Conservation (phyloP, 257 asterid species). For the Apocynum venetum region DNA sequence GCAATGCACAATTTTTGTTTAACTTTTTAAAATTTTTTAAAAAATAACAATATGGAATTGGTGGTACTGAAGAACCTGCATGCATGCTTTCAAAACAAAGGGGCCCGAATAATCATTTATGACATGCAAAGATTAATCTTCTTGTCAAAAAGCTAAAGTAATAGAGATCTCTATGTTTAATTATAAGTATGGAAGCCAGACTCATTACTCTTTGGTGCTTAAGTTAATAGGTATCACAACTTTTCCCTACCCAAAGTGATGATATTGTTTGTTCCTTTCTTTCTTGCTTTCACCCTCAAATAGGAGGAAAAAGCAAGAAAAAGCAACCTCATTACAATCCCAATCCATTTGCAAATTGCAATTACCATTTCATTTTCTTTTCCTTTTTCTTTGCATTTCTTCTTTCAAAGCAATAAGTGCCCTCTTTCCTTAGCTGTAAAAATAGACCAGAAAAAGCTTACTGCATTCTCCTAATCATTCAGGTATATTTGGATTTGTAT, state of each 20-base stretch:
- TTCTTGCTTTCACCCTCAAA: not conserved
- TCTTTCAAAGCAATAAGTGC: not conserved
- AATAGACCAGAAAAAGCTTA: not conserved
- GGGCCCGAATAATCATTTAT: constrained; percentile 10
- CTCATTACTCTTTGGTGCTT: constrained; percentile 3
- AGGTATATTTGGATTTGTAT: too few relatives aligned
- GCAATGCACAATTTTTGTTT: too few relatives aligned
- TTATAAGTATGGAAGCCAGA: not conserved
- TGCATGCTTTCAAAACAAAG: constrained; percentile 9
- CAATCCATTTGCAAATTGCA: not conserved
- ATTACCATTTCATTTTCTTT: constrained; percentile 1
- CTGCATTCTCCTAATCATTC: not conserved
- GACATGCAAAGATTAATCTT: constrained; percentile 12
- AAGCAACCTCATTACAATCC: not conserved
- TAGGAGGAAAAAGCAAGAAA: not conserved
- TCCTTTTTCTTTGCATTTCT: not conserved
- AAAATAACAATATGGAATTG: not conserved
- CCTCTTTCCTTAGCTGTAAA: not conserved
- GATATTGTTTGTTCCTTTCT: constrained; percentile 3
- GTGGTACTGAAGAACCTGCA: not conserved
- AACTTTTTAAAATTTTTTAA: too few relatives aligned
- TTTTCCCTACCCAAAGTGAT: constrained; percentile 17
- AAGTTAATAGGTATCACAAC: not conserved
- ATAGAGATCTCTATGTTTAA: not conserved
- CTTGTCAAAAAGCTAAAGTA: constrained; percentile 22